These are phyloP conservation scores for Starmerella vitae DNA, from an alignment of 805 yeast genomes.

Conservation along the genomic window DNA sequence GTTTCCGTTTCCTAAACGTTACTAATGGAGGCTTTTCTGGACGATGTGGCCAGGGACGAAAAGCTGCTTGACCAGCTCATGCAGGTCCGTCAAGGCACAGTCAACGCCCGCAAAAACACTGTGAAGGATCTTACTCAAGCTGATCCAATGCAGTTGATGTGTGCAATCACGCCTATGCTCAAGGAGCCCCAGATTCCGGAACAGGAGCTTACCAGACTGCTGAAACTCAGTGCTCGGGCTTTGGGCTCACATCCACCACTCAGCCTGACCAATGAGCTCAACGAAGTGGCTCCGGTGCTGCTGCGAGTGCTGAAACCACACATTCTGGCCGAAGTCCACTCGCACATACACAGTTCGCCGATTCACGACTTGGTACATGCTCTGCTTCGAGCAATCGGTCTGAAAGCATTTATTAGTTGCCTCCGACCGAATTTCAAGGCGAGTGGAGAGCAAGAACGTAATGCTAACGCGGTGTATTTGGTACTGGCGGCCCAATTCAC, in stretches of 20 bases:
- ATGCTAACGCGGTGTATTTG: slow-evolving; percentile 60
- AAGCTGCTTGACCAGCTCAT: slow-evolving; percentile 1
- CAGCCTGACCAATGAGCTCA: not conserved
- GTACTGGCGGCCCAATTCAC: slow-evolving; percentile 74
- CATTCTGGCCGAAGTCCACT: slow-evolving; percentile 54
- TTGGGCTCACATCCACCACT: slow-evolving; percentile 23
- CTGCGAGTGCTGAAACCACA: not conserved
- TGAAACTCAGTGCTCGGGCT: slow-evolving; percentile 60
- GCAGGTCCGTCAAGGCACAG: slow-evolving; percentile 37
- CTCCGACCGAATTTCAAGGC: slow-evolving; percentile 74
- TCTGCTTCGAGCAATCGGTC: slow-evolving; percentile 35
- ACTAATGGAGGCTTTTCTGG: slow-evolving; percentile 1
- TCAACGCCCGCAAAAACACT: slow-evolving; percentile 52
- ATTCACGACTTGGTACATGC: slow-evolving; percentile 38
- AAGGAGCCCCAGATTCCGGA: slow-evolving; percentile 62
- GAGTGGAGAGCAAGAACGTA: slow-evolving; percentile 66
- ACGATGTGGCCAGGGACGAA: not conserved
- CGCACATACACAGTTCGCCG: no score
- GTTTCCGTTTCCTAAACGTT: no score
- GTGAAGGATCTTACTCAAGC: slow-evolving; percentile 56
- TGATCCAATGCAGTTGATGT: slow-evolving; percentile 56
- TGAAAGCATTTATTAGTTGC: slow-evolving; percentile 63
- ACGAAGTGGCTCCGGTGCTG: not conserved
- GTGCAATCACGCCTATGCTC: slow-evolving; percentile 60
- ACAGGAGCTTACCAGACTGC: slow-evolving; percentile 68